phyloP scores from a whole-genome alignment of 106 monocot genomes.

The Posidonia australis region DNA sequence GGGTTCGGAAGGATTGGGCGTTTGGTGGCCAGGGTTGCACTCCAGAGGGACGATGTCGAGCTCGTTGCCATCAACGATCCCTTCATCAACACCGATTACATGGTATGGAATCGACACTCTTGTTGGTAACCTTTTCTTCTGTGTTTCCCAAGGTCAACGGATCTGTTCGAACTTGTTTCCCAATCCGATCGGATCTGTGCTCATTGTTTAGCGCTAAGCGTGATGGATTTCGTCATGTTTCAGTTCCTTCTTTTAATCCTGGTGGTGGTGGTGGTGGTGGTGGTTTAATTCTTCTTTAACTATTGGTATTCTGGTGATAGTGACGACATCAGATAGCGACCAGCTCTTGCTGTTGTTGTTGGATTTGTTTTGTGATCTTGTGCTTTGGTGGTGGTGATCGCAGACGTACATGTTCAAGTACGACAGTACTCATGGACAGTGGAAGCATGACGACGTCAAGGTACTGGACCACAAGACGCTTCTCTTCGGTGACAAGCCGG shows the following conservation, averaged over 20 bases:
- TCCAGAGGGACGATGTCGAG: conserved; percentile 76
- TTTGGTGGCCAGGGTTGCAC: conserved; percentile 76
- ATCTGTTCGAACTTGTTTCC: no score
- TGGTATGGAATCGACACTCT: conserved; percentile 35
- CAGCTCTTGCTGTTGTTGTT: neutral
- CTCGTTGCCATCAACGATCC: conserved; percentile 91
- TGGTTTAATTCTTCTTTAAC: no score
- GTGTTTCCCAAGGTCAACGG: neutral
- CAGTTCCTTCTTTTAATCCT: no score
- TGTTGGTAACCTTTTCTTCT: neutral
- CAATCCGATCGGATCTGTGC: no score
- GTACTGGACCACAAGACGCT: conserved; percentile 14
- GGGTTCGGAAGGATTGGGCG: conserved; percentile 95
- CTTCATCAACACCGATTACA: conserved; percentile 95
- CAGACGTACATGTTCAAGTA: conserved; percentile 28
- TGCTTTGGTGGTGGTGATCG: neutral
- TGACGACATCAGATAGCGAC: no score
- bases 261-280: no score
- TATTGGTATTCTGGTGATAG: no score
- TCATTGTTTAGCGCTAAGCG: no score
- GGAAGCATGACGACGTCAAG: conserved; percentile 18
- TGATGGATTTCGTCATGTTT: no score
- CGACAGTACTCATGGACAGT: conserved; percentile 14
- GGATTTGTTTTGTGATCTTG: neutral
- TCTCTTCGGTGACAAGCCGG: conserved; percentile 20